Evolutionary conservation across 768 basidiomycete species (phyloP), one percentile per base, ranked within the genome.

Genomic region (Lactifluus hygrophoroides): DNA sequence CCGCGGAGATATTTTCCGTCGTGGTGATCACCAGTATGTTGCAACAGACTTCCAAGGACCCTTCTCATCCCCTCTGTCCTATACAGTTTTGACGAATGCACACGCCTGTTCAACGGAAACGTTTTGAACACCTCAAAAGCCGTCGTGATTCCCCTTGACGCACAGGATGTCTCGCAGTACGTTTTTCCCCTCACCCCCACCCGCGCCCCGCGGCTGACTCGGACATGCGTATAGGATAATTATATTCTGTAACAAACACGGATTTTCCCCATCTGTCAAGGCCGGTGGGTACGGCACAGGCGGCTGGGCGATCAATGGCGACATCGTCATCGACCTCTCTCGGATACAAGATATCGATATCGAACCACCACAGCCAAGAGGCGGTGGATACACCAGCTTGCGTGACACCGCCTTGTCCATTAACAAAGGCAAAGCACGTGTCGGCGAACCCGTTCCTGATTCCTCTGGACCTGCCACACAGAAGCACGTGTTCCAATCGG

Each of bases 231-330:
- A 55, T 16, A 91, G 89, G 65, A 75, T 82, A 56, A 70, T 95
- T 57, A 64, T 78, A 13, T 93, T 94, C 70, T 94, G 91, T 67
- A 71, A 69, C n/a, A 80, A 82, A 54, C 77, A 92, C 66, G 72
- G 72, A 0, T 73, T 94, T 3, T 83, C 86, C 10, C 80, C 87
- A 5, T 92, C 90, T 9, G 79, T 93, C 65, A 93, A 91, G 69
- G 88, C 90, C 1, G 94, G 94, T 25, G 94, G 94, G 0, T 94
- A 88, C 67, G 94, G 92, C 6, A 94, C 89, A 1, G 90, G 86
- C 10, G 93, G 91, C 1, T 92, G 91, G 88, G 82, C 90, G 47
- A 81, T 94, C 54, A 84, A 83, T 16, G 94, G 94, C 37, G 86
- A 94, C 66, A 75, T 95, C 56, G 84, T 95, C 66, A 71, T 94